Evolutionary conservation across 129 eudicot species (phyloP).

Genomic region (Deinandra increscens): DNA sequence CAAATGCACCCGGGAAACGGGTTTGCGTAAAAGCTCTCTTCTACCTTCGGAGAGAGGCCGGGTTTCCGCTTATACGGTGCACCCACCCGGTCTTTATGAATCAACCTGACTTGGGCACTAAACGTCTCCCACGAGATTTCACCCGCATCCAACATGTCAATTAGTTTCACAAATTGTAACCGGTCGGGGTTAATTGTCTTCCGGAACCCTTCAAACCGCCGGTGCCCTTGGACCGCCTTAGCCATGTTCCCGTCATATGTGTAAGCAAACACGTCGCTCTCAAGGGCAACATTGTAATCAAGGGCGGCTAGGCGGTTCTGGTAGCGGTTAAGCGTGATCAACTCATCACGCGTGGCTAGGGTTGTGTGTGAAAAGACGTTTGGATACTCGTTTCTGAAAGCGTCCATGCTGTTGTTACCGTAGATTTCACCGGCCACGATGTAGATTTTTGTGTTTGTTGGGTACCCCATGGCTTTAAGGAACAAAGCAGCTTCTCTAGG

Average conservation of each 20-base stretch:
- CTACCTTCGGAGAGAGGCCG: conserved; percentile 58
- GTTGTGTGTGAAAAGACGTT: conserved; percentile 70
- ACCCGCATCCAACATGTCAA: conserved; percentile 63
- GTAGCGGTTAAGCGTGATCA: conserved; percentile 50
- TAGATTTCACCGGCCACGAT: conserved; percentile 89
- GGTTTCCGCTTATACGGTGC: conserved; percentile 56
- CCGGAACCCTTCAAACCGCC: conserved; percentile 74
- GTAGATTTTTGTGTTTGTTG: conserved; percentile 63
- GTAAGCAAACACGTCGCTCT: conserved; percentile 78
- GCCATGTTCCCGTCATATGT: conserved; percentile 98
- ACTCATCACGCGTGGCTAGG: conserved; percentile 69
- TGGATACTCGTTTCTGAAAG: conserved; percentile 61
- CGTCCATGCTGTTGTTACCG: conserved; percentile 70
- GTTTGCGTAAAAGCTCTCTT: conserved; percentile 92
- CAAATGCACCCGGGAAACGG: conserved; percentile 95
- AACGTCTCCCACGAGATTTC: conserved; percentile 64
- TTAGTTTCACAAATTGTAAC: conserved; percentile 51
- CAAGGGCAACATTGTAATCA: conserved; percentile 79
- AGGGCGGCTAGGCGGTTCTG: conserved; percentile 92
- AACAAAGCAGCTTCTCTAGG: conserved; percentile 92
- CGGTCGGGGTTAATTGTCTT: conserved; percentile 90
- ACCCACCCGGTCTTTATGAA: conserved; percentile 67
- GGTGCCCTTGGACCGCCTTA: conserved; percentile 90
- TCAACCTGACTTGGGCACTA: conserved; percentile 46
- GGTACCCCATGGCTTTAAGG: conserved; percentile 92